Conservation (phyloP, 176 grass and related monocot genomes). For the Oryza rufipogon region DNA sequence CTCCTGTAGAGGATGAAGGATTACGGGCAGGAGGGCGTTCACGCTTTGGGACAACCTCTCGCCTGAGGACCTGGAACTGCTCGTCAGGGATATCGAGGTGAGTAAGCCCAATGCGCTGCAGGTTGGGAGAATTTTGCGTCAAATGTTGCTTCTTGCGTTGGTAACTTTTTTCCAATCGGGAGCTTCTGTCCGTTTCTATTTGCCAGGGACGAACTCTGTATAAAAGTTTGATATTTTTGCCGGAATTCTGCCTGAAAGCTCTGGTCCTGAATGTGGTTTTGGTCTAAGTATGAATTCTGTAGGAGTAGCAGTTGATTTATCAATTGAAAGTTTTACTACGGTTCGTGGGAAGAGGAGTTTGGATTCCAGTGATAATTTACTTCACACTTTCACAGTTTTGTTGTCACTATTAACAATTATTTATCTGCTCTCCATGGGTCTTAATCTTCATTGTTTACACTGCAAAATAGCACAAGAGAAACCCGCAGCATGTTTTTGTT, state of each 20-base stretch:
- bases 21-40: conserved; percentile 94
- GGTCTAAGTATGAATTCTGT: background rate
- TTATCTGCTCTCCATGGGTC: background rate
- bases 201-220: background rate
- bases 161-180: background rate
- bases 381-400: background rate
- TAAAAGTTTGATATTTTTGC: too few species aligned
- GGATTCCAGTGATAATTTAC: background rate
- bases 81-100: conserved; percentile 92
- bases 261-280: background rate
- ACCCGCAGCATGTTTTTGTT: background rate
- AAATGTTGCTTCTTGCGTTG: background rate
- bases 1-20: conserved; percentile 95
- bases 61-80: conserved; percentile 79
- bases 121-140: background rate
- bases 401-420: background rate
- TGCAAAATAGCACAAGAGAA: background rate
- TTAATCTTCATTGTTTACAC: background rate
- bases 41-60: conserved; percentile 94
- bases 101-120: conserved; percentile 39
- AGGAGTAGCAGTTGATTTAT: conserved; percentile 9
- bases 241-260: too few species aligned
- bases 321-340: background rate
- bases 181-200: background rate
- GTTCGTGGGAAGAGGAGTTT: background rate